A percentile compares a stretch with the other conserved stretches of the same genome.
These are phyloP conservation scores for Cyclotella baltica DNA, from an alignment of 108 stramenopile species.

Conservation along the genomic window DNA sequence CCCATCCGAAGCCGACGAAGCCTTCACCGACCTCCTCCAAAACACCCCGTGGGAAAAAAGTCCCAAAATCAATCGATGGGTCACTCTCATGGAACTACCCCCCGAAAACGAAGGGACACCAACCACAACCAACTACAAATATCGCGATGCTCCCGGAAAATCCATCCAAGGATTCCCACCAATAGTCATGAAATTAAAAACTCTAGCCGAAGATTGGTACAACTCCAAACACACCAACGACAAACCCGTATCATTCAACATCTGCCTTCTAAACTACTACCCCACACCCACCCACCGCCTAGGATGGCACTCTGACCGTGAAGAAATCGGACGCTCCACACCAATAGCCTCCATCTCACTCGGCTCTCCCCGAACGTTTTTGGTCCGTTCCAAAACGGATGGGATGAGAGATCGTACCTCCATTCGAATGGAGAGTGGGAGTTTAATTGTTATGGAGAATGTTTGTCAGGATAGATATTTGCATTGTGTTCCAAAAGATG, in stretches of 20 bases:
- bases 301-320: slow-evolving; percentile 82
- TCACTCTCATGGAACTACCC: slow-evolving; percentile 57
- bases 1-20: slow-evolving; percentile 37
- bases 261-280: slow-evolving; percentile 79
- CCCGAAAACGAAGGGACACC: slow-evolving; percentile 12
- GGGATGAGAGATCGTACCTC: slow-evolving; percentile 57
- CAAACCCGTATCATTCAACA: slow-evolving; percentile 63
- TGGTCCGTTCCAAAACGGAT: slow-evolving; percentile 61
- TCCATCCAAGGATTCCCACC: slow-evolving; percentile 35
- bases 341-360: slow-evolving; percentile 74
- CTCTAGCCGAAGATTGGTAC: slow-evolving; percentile 71
- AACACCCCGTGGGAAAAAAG: slow-evolving; percentile 73
- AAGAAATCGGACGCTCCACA: slow-evolving; percentile 70
- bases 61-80: slow-evolving; percentile 81
- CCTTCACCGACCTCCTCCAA: slow-evolving; percentile 55
- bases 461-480: slow-evolving; percentile 64
- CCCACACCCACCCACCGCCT: slow-evolving; percentile 68
- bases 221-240: slow-evolving; percentile 18
- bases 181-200: slow-evolving; percentile 30
- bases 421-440: slow-evolving; percentile 57
- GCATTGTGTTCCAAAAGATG: slow-evolving; percentile 60
- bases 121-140: slow-evolving; percentile 32
- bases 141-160: slow-evolving; percentile 68
- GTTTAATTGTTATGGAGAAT: slow-evolving; percentile 72
- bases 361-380: slow-evolving; percentile 63